Evolutionary conservation across 345 rosid species (phyloP).

Genomic region (Mangifera indica): DNA sequence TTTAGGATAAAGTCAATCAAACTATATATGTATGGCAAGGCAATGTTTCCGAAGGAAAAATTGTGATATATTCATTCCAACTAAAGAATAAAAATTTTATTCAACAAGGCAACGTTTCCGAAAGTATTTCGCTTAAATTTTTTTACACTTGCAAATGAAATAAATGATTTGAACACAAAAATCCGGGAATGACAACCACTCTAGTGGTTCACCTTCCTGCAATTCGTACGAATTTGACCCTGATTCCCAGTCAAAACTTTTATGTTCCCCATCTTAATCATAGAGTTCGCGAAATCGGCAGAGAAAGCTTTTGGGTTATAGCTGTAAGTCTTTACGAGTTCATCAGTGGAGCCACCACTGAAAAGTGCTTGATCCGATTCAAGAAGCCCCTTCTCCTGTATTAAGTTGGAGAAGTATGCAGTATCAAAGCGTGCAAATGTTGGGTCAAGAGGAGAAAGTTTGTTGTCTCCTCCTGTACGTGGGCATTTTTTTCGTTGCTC

Average conservation of each 20-base stretch:
- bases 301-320: slow-evolving; percentile 22
- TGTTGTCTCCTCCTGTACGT: slow-evolving; percentile 25
- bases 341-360: slow-evolving; percentile 39
- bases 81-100: neutral
- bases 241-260: slow-evolving; percentile 36
- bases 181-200: too few species aligned
- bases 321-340: slow-evolving; percentile 34
- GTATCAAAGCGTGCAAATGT: slow-evolving; percentile 36
- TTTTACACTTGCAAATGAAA: neutral
- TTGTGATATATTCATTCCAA: neutral
- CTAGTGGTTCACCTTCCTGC: slow-evolving; percentile 3
- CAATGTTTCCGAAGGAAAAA: too few species aligned
- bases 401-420: slow-evolving; percentile 34
- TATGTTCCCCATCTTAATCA: slow-evolving; percentile 61
- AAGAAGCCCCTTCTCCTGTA: slow-evolving; percentile 40
- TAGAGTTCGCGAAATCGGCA: slow-evolving; percentile 38
- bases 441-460: slow-evolving; percentile 36
- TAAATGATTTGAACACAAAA: neutral
- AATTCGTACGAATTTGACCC: slow-evolving; percentile 47
- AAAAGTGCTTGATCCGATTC: slow-evolving; percentile 48
- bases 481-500: slow-evolving; percentile 35
- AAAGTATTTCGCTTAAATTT: neutral
- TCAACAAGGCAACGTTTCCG: neutral
- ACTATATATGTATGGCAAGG: too few species aligned
- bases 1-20: too few species aligned